Evolutionary conservation across 208 protist species (phyloP), one percentile per base, ranked within the genome.

Genomic region (Wallacemonas sp.): DNA sequence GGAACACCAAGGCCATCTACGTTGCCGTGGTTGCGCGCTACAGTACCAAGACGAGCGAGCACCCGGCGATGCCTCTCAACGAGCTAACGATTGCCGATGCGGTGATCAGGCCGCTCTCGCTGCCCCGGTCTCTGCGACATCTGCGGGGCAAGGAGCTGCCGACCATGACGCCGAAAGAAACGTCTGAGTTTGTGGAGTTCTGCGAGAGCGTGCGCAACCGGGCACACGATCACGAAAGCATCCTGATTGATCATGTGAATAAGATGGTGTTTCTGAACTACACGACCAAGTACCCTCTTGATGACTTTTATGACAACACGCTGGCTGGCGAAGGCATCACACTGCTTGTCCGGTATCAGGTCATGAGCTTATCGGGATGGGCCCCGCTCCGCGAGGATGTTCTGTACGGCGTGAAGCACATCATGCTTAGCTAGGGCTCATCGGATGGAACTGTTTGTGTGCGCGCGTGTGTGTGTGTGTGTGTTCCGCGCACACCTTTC

Each of bases 1-100:
- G 89, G 83, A 94, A 94, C 69, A 92, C 86, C 25, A 87, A 92
- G 48, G 66, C 74, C 1, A 77, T 94, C 18, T 94, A 89, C 45
- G 72, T 88, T 16, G 61, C 74, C 25, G 74, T 87, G 23, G 45
- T 91, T 10, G 85, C 71, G n/a, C 77, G 78, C 31, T 94, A 90
- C 70, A 1, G n/a, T 14, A 80, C 78, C 2, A 36, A 57, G 45
- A 44, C 52, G 25, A 0, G 45, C n/a, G 38, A 28, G 54, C 25
- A 65, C 38, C 36, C 48, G 8, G 48, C 48, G 4, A 55, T 54
- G 59, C 26, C 18, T 14, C 25, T 72, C 25, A 89, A 88, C 63
- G 85, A 93, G n/a, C 77, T 91, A 0, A 65, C 74, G 2, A 44
- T 91, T 18, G 52, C 81, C 11, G 84, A 93, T 62, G 70, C 74